These are phyloP conservation scores for Trifolium pratense DNA, from an alignment of 306 rosid genomes.

Conservation along the genomic window DNA sequence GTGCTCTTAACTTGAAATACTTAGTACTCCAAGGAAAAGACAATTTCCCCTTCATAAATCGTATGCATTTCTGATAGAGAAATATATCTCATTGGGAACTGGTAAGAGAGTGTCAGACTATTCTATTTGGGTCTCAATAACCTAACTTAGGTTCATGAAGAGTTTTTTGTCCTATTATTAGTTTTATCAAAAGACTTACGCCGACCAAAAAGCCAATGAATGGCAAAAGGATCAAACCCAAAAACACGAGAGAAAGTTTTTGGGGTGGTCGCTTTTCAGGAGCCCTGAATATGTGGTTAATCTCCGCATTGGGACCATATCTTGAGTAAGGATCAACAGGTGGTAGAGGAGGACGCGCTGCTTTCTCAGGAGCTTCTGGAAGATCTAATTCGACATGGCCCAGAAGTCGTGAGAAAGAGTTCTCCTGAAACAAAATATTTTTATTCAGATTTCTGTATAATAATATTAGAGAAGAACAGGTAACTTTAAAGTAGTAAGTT, in stretches of 20 bases:
- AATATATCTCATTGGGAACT: neutral
- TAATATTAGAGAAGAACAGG: neutral
- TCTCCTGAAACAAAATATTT: slow-evolving; percentile 69
- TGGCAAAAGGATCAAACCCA: slow-evolving; percentile 79
- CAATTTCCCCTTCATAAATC: neutral
- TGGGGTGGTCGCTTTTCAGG: slow-evolving; percentile 91
- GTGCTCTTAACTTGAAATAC: slow-evolving; percentile 5
- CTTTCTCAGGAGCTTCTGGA: slow-evolving; percentile 95
- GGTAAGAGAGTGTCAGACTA: slow-evolving; percentile 25
- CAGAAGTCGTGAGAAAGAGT: slow-evolving; percentile 74
- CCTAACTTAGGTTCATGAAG: slow-evolving; percentile 12
- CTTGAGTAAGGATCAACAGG: slow-evolving; percentile 75
- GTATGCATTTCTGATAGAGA: slow-evolving; percentile 14
- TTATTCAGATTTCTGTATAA: slow-evolving; percentile 34
- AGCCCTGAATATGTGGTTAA: slow-evolving; percentile 80
- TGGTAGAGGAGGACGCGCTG: slow-evolving; percentile 75
- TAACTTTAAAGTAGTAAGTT: slow-evolving; percentile 14
- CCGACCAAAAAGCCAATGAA: slow-evolving; percentile 81
- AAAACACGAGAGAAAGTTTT: slow-evolving; percentile 81
- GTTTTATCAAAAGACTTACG: slow-evolving; percentile 61
- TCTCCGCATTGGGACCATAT: slow-evolving; percentile 90
- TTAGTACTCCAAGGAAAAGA: slow-evolving; percentile 7
- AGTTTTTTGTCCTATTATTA: neutral
- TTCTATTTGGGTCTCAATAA: neutral
- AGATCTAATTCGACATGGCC: slow-evolving; percentile 90